Base-by-base conservation (phyloP, 2,329 filamentous ascomycete species). In the Botryotinia globosa region DNA sequence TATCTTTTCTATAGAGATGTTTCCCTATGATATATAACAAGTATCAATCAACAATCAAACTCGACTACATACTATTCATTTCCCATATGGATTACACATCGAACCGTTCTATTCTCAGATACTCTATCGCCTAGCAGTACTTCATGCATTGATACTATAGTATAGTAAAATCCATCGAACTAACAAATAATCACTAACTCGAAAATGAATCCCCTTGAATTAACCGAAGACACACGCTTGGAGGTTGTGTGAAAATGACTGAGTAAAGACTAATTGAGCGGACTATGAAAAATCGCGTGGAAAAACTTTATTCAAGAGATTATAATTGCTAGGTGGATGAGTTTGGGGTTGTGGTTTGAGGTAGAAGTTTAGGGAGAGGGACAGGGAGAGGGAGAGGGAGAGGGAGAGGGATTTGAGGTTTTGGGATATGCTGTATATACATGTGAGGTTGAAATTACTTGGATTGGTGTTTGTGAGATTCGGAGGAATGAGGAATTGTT, bases 221-320 rank as follows among this genome's bases (percentile, higher is more conserved):
- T 56, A 32, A 56, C n/a, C n/a, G 51, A 56, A 56, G 6, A 29
- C 3, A 29, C 6, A 32, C 51, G 51, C 12, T 7, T 29, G 12
- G 5, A 3, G 2, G 6, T 29, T 56, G 8, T 3, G 6, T 56
- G 51, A 32, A 14, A 29, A 2, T 29, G 7, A 1, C 6, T 56
- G n/a, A 4, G 51, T n/a, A 51, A 51, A 20, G 10, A n/a, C 14
- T 18, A 2, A 56, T 1, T 29, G 14, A 3, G 7, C 25, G 51
- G 6, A 3, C 14, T 8, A 9, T 9, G 2, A n/a, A 16, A 1
- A 2, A n/a, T n/a, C n/a, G 4, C 1, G 12, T 1, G 25, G 16
- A 51, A 4, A 6, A 51, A 51, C 1, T n/a, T 14, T 1, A 14
- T 14, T 14, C 1, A 10, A 14, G 10, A n/a, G 25, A 51, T 6